These are phyloP conservation scores for Trametes sp. DNA, from an alignment of 1,284 basidiomycete species.

Conservation along the genomic window DNA sequence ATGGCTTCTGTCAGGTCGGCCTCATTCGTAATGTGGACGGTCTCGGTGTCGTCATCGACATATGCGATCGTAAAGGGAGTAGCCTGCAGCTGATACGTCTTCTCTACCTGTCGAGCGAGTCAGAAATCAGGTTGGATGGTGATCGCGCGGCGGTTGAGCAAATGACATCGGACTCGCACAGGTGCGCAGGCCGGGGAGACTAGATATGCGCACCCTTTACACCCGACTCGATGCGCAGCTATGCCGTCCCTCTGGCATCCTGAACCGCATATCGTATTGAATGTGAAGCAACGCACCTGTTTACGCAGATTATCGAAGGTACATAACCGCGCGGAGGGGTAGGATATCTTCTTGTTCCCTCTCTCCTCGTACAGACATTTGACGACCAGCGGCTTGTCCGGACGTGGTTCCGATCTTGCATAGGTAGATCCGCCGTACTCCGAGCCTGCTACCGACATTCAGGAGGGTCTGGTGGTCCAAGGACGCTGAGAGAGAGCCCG, in stretches of 20 bases:
- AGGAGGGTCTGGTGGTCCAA: slow-evolving; percentile 19
- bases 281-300: slow-evolving; percentile 56
- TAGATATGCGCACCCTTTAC: not conserved
- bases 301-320: slow-evolving; percentile 73
- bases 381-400: slow-evolving; percentile 74
- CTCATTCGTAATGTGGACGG: slow-evolving; percentile 72
- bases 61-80: slow-evolving; percentile 62
- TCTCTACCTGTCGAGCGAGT: slow-evolving; percentile 38
- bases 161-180: not conserved
- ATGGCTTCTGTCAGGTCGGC: slow-evolving; percentile 86
- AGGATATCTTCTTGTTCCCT: slow-evolving; percentile 74
- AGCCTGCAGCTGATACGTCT: slow-evolving; percentile 17
- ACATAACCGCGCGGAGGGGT: slow-evolving; percentile 78
- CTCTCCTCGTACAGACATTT: slow-evolving; percentile 81
- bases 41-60: slow-evolving; percentile 88
- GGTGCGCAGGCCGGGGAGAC: not conserved
- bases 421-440: slow-evolving; percentile 40
- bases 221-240: not conserved
- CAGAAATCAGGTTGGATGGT: slow-evolving; percentile 57
- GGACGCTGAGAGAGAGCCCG: slow-evolving; percentile 24
- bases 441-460: slow-evolving; percentile 38
- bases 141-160: slow-evolving; percentile 23
- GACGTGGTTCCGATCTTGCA: slow-evolving; percentile 43
- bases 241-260: slow-evolving; percentile 50
- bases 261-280: not conserved